A percentile compares a stretch with the other conserved stretches of the same genome.
Conservation (phyloP, 2,329 filamentous ascomycete genomes). For the Penicillium sp. region DNA sequence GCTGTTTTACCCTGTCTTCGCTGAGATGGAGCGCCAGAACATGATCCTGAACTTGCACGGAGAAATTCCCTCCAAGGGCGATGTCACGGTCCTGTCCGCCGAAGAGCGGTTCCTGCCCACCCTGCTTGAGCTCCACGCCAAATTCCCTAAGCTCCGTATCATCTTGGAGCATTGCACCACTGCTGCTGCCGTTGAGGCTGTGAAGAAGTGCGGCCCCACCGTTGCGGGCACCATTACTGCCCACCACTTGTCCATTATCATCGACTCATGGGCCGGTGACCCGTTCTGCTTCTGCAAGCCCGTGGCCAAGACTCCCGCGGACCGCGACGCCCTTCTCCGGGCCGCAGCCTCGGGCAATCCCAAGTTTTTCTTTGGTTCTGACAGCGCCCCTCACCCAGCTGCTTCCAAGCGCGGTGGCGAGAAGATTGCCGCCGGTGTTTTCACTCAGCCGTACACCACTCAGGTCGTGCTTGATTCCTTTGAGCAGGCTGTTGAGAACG, state of each 20-base stretch:
- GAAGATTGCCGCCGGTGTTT: conserved; percentile 57
- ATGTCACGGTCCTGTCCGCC: conserved; percentile 62
- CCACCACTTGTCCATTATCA: conserved; percentile 78
- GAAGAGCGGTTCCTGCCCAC: conserved; percentile 80
- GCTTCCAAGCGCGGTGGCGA: conserved; percentile 55
- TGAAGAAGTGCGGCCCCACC: conserved; percentile 70
- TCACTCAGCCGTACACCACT: conserved; percentile 61
- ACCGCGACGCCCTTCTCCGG: conserved; percentile 69
- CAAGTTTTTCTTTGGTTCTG: conserved; percentile 69
- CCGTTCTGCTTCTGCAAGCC: conserved; percentile 80
- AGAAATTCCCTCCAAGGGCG: conserved; percentile 51
- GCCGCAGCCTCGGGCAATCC: conserved; percentile 55
- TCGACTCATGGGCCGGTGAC: conserved; percentile 70
- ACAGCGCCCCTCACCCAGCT: conserved; percentile 66
- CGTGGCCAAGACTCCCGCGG: conserved; percentile 68
- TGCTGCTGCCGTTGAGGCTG: conserved; percentile 73
- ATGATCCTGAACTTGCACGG: conserved; percentile 93
- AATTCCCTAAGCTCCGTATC: conserved; percentile 62
- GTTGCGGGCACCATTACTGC: conserved; percentile 73
- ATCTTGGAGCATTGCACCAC: conserved; percentile 86
- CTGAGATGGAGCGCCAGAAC: conserved; percentile 81
- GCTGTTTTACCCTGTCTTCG: conserved; percentile 62
- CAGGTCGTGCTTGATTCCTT: conserved; percentile 60
- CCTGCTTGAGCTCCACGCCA: conserved; percentile 67
- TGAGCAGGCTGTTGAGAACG: conserved; percentile 54